Base-by-base conservation (phyloP, 2,329 filamentous ascomycete genomes). In the Cercospora berteroae region DNA sequence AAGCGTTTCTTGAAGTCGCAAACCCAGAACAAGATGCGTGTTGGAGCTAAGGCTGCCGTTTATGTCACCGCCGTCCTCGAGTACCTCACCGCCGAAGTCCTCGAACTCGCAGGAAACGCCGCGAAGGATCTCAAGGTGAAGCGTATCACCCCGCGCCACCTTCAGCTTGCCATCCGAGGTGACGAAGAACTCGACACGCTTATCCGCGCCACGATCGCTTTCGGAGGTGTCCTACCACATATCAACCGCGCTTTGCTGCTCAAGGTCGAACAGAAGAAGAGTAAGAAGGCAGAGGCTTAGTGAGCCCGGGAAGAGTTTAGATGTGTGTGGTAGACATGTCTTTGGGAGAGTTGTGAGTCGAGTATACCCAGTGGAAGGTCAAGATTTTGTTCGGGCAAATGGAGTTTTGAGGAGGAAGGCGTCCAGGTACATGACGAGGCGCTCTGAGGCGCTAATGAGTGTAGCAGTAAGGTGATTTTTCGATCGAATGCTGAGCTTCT, bases 121-220 rank as follows among this genome's bases (percentile, higher is more conserved):
- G 95, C 95, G 72, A 94, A 95, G 77, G 95, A 99, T 86, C 97
- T 98, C 90, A 99, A 99, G 92, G 98, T 98, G 91, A 99, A 94
- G 73, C 94, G 95, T 91, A 99, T 99, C 86, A 99, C 98, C 70
- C 95, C 95, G 74, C 93, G 95, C 83, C 95, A 99, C 84, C 89
- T 99, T 58, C 95, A 99, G 87, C 93, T 99, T 77, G 95, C 95
- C 84, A 99, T 99, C 86, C 90, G 95, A 80, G 71, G 71, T 48
- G 95, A 99, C 81, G 95, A 99, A 84, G 95, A 99, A 83, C 87
- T 99, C 75, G 95, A 99, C 81, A 98, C 94, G 25, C 86, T 99
- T 67, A 98, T 99, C 80, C 92, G 94, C 76, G 95, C 95, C 66
- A 99, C 95, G 70, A 99, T 99, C 77, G 95, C 95, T 69, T 98